Base-by-base conservation (phyloP, 306 rosid genomes). In the Malus sylvestris region DNA sequence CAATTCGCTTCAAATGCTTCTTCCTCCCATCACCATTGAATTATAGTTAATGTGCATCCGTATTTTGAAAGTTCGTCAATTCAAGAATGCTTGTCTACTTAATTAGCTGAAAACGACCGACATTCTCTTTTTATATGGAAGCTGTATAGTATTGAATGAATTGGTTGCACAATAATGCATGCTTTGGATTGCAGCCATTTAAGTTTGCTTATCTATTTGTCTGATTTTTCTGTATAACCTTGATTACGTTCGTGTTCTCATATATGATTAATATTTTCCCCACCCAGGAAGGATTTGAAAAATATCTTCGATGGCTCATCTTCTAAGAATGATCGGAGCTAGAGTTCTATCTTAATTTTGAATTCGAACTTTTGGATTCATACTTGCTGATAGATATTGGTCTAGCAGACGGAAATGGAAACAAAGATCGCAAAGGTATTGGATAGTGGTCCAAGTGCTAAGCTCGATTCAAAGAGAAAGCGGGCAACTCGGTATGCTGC, bases 241-340 rank as follows among this genome's bases (percentile, higher is more conserved):
- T 72, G 60, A 75, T 60, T 58, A 27, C 5, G 59, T 71, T 52
- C 4, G 25, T 74, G 13, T 65, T 38, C 44, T 8, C 74, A 44
- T 51, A 68, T 68, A 27, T 78, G 45, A 74, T 82, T 49, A 75
- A 32, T 35, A 20, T 66, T 79, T 73, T 83, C 22, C 63, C 20
- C 62, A 59, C 79, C 45, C 93, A 92, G 97, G 97, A 74, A 92
- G 97, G 93, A 74, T 81, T 74, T 79, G 14, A 78, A 70, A 72
- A 74, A 77, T 73, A 60, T 76, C 72, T 78, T 62, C 55, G 67
- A 83, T 85, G 87, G 81, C 69, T 32, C 83, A 18, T 70, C 86
- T 72, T 72, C 81, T 57, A 35, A 83, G 78, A 76, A 78, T 81
- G 27, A 79, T 75, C 73, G 44, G 84, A 70, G 29, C 71, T 84